Base-by-base conservation (phyloP, 2,329 filamentous ascomycete genomes). In the Phialemoniopsis sp. region DNA sequence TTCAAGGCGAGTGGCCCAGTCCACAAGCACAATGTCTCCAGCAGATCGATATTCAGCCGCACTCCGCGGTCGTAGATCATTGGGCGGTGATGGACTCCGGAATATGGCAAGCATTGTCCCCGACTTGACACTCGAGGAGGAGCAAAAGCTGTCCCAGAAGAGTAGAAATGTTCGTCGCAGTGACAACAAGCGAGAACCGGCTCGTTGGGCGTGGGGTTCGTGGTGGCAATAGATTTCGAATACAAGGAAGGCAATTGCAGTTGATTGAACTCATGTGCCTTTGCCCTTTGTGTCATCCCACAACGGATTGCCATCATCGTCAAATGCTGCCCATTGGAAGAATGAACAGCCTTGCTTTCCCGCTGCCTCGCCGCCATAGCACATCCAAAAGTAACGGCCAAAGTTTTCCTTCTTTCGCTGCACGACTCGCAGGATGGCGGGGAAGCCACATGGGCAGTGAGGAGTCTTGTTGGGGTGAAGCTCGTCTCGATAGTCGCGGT, bases 351-450 rank as follows among this genome's bases (percentile, higher is more conserved):
- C 80, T 30, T 80, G 64, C 63, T 73, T 83, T 34, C 78, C 84
- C 0, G 84, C 83, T 3, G 82, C 73, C 52, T 82, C 87, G 7
- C 83, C 80, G 0, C 80, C 80, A 62, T 95, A 80, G 53, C 93
- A 97, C 85, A 91, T 93, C 89, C 89, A 95, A 63, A 94, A 93
- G 57, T 97, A 63, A 51, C 74, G 73, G 0, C 91, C 90, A 48
- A 80, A 72, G 39, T 80, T 91, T 49, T 86, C 85, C 50, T 75
- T 81, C 62, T 85, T 89, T 54, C 73, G 80, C 64, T 90, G 88
- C 13, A 90, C 88, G 31, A 89, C 89, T 32, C 89, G 73, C 46
- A 97, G 65, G 8, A 85, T 69, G 26, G 71, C 68, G 0, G 87
- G 79, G 4, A 90, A 72, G 0, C 73, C 72, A 52, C 91, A 97